Percentiles rank a stretch among this genome's conserved stretches.
Conservation (phyloP, 192 early-diverging fungal genomes). For the Gigaspora rosea region DNA sequence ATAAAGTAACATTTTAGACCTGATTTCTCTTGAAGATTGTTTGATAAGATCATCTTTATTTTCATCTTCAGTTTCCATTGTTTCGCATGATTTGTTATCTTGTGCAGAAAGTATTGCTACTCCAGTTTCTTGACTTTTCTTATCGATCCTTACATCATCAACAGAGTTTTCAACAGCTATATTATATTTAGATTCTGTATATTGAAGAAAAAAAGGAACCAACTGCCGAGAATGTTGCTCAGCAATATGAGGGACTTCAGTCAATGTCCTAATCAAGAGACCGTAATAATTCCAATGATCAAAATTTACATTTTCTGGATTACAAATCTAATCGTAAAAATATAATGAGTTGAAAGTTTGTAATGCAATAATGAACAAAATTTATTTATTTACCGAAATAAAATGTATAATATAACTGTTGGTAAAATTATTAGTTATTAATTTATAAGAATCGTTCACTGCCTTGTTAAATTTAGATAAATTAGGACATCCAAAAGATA, state of each 20-base stretch:
- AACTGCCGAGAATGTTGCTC: constrained; percentile 65
- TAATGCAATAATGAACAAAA: background rate
- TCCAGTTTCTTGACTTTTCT: constrained; percentile 47
- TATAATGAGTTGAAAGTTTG: background rate
- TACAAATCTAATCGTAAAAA: constrained; percentile 33
- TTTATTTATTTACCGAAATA: constrained; percentile 35
- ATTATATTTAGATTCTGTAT: constrained; percentile 56
- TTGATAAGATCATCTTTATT: constrained; percentile 17
- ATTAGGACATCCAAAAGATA: constrained; percentile 61
- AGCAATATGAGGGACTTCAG: constrained; percentile 58
- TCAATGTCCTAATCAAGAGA: constrained; percentile 61
- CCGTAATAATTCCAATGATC: constrained; percentile 74
- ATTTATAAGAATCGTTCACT: constrained; percentile 37
- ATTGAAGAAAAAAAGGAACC: constrained; percentile 65
- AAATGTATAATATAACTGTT: constrained; percentile 46
- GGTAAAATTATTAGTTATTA: constrained; percentile 37
- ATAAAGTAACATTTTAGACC: constrained; percentile 48
- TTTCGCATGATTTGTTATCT: constrained; percentile 34
- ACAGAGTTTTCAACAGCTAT: constrained; percentile 14
- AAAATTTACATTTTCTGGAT: constrained; percentile 49
- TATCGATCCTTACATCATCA: constrained; percentile 39
- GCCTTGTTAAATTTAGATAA: constrained; percentile 42
- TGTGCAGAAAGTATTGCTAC: constrained; percentile 28
- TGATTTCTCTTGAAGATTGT: constrained; percentile 26
- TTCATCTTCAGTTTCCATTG: constrained; percentile 25